Evolutionary conservation across 2,329 filamentous ascomycete species (phyloP).

Genomic region (Hymenoscyphus fraxineus): DNA sequence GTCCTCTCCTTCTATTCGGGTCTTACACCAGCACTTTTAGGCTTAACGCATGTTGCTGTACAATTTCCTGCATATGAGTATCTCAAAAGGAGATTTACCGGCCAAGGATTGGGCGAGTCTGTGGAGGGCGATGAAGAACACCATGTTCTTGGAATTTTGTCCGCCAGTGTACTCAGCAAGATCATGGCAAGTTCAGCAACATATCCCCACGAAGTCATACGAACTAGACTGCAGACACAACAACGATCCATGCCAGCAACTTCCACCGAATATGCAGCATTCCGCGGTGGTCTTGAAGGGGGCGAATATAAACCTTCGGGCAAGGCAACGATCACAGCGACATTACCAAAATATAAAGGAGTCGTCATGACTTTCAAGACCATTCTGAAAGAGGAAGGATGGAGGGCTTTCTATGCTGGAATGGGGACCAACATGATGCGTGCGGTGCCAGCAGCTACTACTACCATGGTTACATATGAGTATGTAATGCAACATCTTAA

Average conservation of each 20-base stretch:
- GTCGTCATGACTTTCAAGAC: conserved; percentile 77
- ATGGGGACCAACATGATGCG: conserved; percentile 98
- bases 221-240: conserved; percentile 91
- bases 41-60: conserved; percentile 90
- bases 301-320: conserved; percentile 18
- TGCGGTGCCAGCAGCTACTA: conserved; percentile 90
- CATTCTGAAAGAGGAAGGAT: conserved; percentile 87
- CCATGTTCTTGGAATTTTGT: conserved; percentile 80
- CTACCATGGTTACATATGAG: conserved; percentile 97
- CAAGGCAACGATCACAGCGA: conserved; percentile 31
- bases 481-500: conserved; percentile 47
- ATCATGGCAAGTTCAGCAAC: conserved; percentile 90
- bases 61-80: conserved; percentile 97
- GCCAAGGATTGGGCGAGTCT: conserved; percentile 75
- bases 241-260: conserved; percentile 62
- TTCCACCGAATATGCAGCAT: conserved; percentile 48
- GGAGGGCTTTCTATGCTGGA: conserved; percentile 93
- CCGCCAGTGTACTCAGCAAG: conserved; percentile 90
- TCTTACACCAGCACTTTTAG: conserved; percentile 84
- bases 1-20: conserved; percentile 91
- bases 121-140: conserved; percentile 51
- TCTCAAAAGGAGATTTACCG: conserved; percentile 86
- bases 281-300: conserved; percentile 33
- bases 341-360: conserved; percentile 62
- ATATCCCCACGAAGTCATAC: conserved; percentile 94